Conservation (phyloP, 192 early-diverging fungal genomes). For the Gaertneriomyces sp. region DNA sequence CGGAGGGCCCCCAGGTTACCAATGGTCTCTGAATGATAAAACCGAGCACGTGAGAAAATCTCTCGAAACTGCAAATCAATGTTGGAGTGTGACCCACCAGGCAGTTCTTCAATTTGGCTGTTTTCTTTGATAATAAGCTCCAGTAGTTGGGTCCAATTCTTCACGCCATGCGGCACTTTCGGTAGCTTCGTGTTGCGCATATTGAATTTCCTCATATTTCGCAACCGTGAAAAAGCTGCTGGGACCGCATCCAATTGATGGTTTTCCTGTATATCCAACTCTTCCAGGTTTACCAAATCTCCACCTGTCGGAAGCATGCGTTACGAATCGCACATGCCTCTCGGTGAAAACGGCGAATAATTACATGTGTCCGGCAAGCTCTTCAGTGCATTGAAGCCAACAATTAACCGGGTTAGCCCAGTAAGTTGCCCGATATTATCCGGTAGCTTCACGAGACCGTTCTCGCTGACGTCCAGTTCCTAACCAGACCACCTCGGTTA, state of each 20-base stretch:
- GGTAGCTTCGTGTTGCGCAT: constrained; percentile 40
- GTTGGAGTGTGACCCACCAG: constrained; percentile 12
- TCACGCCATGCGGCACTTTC: constrained; percentile 33
- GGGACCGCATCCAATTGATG: constrained; percentile 45
- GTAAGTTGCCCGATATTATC: constrained; percentile 29
- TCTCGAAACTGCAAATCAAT: background rate
- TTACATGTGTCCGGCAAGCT: constrained; percentile 32
- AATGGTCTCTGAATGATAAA: constrained; percentile 16
- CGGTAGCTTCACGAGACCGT: constrained; percentile 32
- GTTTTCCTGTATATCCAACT: constrained; percentile 47
- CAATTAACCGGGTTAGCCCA: constrained; percentile 19
- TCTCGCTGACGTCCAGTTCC: constrained; percentile 36
- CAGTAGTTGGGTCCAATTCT: constrained; percentile 37
- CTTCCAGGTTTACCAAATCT: constrained; percentile 39
- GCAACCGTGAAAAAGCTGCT: constrained; percentile 23
- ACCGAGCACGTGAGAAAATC: background rate
- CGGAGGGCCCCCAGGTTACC: constrained; percentile 23
- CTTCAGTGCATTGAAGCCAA: constrained; percentile 35
- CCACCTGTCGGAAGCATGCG: constrained; percentile 26
- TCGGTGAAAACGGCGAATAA: constrained; percentile 15
- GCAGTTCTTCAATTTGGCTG: constrained; percentile 46
- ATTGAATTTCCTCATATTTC: constrained; percentile 30
- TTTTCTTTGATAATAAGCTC: constrained; percentile 44
- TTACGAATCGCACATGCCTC: background rate
- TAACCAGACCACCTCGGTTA: background rate